Conservation (phyloP, 352 stramenopile genomes). For the Globisporangium sylvaticum region DNA sequence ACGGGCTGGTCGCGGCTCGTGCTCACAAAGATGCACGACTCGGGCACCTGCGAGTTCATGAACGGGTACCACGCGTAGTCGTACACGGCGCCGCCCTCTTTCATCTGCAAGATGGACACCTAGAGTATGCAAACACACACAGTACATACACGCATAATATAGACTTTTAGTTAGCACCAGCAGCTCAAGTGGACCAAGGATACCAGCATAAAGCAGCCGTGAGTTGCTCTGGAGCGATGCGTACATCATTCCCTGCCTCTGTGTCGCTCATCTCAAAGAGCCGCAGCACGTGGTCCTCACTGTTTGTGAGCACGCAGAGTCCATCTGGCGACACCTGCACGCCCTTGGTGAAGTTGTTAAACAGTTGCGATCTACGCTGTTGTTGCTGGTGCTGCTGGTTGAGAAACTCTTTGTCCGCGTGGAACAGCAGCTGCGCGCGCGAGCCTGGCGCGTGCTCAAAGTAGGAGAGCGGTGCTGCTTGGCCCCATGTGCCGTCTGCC, state of each 20-base stretch:
- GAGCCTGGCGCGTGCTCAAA: background rate
- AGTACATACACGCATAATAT: background rate
- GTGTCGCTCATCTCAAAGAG: constrained; percentile 60
- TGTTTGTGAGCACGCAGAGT: constrained; percentile 84
- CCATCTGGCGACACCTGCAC: constrained; percentile 73
- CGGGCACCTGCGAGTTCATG: constrained; percentile 74
- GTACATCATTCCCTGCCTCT: background rate
- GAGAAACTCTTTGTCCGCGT: background rate
- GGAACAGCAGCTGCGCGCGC: background rate
- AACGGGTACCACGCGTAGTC: constrained; percentile 88
- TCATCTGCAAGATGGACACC: constrained; percentile 37
- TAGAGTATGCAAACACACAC: background rate
- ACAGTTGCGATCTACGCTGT: background rate
- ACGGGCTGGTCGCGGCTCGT: constrained; percentile 86
- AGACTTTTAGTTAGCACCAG: background rate
- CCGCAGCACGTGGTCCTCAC: constrained; percentile 75
- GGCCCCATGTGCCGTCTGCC: background rate
- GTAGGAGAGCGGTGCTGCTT: background rate
- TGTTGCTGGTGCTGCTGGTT: background rate
- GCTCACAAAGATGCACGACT: constrained; percentile 82
- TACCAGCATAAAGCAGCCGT: background rate
- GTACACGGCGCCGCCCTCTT: constrained; percentile 82
- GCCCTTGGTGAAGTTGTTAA: constrained; percentile 78
- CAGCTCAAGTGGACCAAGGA: background rate
- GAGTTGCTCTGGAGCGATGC: no score